Evolutionary conservation across 192 early-diverging fungal genomes (phyloP).

Genomic region (Thamnidium elegans): DNA sequence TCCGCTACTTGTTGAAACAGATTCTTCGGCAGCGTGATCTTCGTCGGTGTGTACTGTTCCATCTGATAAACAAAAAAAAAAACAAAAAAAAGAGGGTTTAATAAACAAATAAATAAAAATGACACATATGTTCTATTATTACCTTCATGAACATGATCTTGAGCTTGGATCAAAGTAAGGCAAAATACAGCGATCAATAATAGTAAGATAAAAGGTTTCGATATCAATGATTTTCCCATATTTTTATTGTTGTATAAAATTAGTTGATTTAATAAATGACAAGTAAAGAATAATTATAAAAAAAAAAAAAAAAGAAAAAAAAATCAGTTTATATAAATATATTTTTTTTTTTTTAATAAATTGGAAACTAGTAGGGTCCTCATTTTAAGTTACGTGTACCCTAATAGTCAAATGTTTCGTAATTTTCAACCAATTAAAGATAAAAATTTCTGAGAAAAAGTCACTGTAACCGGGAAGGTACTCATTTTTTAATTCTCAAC

Average conservation of each 20-base stretch:
- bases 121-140: background rate
- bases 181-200: too few species aligned
- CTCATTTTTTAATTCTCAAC: too few species aligned
- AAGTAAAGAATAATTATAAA: background rate
- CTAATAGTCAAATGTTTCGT: background rate
- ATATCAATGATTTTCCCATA: too few species aligned
- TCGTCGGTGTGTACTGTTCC: background rate
- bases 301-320: too few species aligned
- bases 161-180: too few species aligned
- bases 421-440: slow-evolving; percentile 5
- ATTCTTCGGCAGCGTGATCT: background rate
- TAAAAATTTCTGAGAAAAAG: slow-evolving; percentile 15
- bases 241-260: background rate
- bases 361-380: background rate
- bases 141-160: slow-evolving; percentile 12
- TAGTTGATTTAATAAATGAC: background rate
- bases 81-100: background rate
- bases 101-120: background rate
- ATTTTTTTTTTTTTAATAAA: background rate
- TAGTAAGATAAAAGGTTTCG: too few species aligned
- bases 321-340: background rate
- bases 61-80: slow-evolving; percentile 1
- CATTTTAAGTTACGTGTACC: slow-evolving; percentile 6
- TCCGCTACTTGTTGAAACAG: background rate
- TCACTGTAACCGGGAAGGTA: slow-evolving; percentile 11